A percentile compares a stretch with the other conserved stretches of the same genome.
Evolutionary conservation across 345 rosid species (phyloP).

Genomic region (Capsella bursapastoris): DNA sequence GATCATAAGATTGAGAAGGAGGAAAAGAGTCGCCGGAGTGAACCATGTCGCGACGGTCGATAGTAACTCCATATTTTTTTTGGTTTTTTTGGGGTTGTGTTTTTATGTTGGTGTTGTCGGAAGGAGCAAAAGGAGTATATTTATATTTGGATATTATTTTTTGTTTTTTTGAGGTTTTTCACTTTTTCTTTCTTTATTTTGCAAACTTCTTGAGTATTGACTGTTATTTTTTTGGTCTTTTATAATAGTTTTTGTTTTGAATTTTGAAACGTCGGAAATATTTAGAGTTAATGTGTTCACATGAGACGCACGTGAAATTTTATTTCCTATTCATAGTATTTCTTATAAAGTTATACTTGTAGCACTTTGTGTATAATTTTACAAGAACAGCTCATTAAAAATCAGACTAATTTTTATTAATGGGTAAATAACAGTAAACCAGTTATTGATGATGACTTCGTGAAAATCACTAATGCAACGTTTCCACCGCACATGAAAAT

Average conservation of each 20-base stretch:
- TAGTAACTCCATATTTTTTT: constrained; percentile 35
- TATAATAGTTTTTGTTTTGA: constrained; percentile 11
- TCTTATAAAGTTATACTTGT: too few species aligned
- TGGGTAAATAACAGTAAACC: too few species aligned
- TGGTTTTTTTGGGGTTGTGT: background rate
- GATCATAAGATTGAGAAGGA: constrained; percentile 66
- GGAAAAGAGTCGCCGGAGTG: constrained; percentile 64
- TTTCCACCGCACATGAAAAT: background rate
- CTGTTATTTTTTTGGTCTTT: constrained; percentile 30
- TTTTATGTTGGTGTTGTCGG: constrained; percentile 38
- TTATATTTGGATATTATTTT: constrained; percentile 24
- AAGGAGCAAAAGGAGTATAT: constrained; percentile 21
- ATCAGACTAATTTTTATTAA: background rate
- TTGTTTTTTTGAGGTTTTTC: background rate
- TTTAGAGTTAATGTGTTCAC: constrained; percentile 32
- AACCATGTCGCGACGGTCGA: constrained; percentile 49
- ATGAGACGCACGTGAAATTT: constrained; percentile 28
- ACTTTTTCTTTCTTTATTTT: background rate
- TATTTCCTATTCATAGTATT: background rate
- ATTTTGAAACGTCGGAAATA: constrained; percentile 35
- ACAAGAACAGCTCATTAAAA: constrained; percentile 16
- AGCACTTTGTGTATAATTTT: constrained; percentile 2
- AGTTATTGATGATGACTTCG: background rate
- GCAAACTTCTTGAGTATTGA: constrained; percentile 4
- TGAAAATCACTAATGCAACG: constrained; percentile 17